Evolutionary conservation across 208 protist genomes (phyloP).

Genomic region (Leishmania tropica): DNA sequence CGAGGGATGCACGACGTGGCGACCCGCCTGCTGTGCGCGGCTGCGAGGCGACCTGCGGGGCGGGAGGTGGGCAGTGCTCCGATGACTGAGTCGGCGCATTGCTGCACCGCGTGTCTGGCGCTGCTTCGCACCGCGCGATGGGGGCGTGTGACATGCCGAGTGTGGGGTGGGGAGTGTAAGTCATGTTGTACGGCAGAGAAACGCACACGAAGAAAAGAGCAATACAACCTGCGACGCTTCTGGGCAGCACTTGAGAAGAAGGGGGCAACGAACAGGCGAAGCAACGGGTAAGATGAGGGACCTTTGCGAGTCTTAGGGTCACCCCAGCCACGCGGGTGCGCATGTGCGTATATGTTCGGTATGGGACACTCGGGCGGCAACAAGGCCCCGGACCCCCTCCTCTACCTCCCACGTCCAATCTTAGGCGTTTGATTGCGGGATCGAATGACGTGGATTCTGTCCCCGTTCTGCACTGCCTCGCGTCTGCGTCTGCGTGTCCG

Average conservation of each 20-base stretch:
- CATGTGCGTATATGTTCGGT: not conserved
- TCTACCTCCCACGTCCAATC: not conserved
- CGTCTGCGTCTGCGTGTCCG: not conserved
- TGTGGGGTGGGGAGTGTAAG: not conserved
- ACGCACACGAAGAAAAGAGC: not conserved
- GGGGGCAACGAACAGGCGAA: not conserved
- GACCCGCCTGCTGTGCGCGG: not conserved
- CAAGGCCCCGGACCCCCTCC: not conserved
- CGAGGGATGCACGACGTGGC: not conserved
- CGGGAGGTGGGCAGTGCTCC: not conserved
- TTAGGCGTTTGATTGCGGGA: not conserved
- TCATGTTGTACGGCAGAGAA: not conserved
- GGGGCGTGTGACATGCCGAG: not conserved
- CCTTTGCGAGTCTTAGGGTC: not conserved
- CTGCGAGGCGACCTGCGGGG: not conserved
- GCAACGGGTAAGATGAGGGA: not conserved
- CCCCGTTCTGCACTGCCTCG: not conserved
- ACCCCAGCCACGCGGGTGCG: not conserved
- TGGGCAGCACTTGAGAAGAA: not conserved
- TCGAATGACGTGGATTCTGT: not conserved
- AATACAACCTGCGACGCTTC: not conserved
- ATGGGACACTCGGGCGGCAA: not conserved
- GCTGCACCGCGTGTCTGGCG: not conserved
- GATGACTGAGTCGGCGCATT: not conserved
- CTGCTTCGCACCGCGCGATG: not conserved